Base-by-base conservation (phyloP, 1,284 basidiomycete genomes). In the Exobasidium rhododendri region DNA sequence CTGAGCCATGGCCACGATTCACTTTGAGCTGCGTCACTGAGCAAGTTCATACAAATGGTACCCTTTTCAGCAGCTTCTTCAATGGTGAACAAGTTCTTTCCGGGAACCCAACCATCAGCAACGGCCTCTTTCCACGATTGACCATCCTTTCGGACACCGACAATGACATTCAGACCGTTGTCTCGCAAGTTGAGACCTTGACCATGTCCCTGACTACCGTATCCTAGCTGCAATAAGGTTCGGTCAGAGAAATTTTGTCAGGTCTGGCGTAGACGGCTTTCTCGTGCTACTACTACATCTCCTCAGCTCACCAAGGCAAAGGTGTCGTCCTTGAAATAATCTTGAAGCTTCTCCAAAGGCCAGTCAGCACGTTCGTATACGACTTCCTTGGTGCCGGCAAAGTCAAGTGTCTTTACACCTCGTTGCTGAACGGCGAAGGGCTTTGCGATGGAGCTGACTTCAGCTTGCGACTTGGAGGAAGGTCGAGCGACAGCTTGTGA, bases 11-110 rank as follows among this genome's bases (percentile, higher is more conserved):
- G 84, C 94, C 94, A 99, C 43, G 93, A 97, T 81, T 89, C 86
- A 31, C 92, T 93, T 84, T 98, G 96, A 31, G 94, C 94, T 57
- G 96, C 96, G 81, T 99, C 96, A 59, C 94, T 97, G 74, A 99
- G 88, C 63, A 99, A 85, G 86, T 97, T 97, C 96, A 98, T 98
- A 86, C 98, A 91, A 85, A 97, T 96, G 44, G 94, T 96, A 56
- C 94, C 96, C 74, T 86, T 87, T 73, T 89, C 85, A 82, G 97
- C 97, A 69, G 96, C 96, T 83, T 97, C 94, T 78, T 97, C 92
- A 77, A 99, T 97, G 77, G 93, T 85, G 86, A 99, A 98, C 74
- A 99, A 88, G 71, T 91, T 97, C 61, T 97, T 89, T 74, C 94
- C 94, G 55, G 94, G 94, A 71, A 91, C 93, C 94, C 94, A 99